A percentile compares a stretch with the other conserved stretches of the same genome.
phyloP scores from a whole-genome alignment of 768 basidiomycete species.

The Psilocybe sp. region DNA sequence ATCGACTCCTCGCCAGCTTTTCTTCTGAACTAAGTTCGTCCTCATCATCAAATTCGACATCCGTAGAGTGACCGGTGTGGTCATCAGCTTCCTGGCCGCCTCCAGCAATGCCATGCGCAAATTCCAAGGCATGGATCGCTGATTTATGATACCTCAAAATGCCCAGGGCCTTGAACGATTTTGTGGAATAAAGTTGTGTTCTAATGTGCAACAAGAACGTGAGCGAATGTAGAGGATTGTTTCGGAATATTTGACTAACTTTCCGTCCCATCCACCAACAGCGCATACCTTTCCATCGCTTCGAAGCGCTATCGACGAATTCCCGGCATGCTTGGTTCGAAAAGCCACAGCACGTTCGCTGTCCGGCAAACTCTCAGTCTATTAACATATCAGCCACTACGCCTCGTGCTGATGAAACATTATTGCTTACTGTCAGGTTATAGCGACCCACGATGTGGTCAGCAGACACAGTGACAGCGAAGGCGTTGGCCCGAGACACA shows the following conservation, averaged over 20 bases:
- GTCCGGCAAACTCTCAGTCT: slow-evolving; percentile 15
- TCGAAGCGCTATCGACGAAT: slow-evolving; percentile 71
- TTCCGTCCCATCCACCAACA: slow-evolving; percentile 92
- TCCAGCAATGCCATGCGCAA: slow-evolving; percentile 37
- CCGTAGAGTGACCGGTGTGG: slow-evolving; percentile 7
- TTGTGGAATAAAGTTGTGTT: slow-evolving; percentile 79
- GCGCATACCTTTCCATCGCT: slow-evolving; percentile 80
- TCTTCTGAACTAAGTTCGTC: slow-evolving; percentile 45
- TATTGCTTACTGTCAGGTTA: slow-evolving; percentile 42
- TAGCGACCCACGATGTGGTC: slow-evolving; percentile 77
- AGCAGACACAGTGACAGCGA: slow-evolving; percentile 81
- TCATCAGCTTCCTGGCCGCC: neutral
- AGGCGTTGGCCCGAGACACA: slow-evolving; percentile 52
- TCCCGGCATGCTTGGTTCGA: slow-evolving; percentile 78
- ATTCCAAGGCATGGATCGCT: slow-evolving; percentile 71
- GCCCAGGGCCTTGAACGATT: slow-evolving; percentile 79
- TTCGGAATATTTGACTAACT: slow-evolving; percentile 43
- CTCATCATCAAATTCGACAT: slow-evolving; percentile 25
- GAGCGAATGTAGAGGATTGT: neutral
- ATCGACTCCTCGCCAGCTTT: slow-evolving; percentile 44
- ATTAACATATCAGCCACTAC: neutral
- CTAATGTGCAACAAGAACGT: slow-evolving; percentile 33
- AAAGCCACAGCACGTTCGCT: slow-evolving; percentile 31
- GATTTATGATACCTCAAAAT: slow-evolving; percentile 81
- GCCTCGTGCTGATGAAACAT: neutral